Evolutionary conservation across 2,329 filamentous ascomycete genomes (phyloP), one percentile per base, ranked within the genome.

Genomic region (Pseudonectria foliicola): DNA sequence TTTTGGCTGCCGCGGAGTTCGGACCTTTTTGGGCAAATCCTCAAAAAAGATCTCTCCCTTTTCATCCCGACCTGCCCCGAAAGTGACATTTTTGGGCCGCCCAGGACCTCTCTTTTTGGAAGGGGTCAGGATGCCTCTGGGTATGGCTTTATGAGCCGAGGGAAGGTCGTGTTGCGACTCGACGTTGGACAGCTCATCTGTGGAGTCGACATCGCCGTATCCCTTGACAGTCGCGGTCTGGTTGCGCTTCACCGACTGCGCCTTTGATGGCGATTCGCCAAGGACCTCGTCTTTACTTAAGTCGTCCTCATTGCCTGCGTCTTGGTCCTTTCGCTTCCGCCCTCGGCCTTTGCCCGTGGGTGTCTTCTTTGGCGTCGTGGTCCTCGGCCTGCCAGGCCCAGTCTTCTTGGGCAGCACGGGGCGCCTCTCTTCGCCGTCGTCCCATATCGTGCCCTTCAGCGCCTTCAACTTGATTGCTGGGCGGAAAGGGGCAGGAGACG

Each of bases 91-190:
- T 54, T 80, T 80, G 11, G 57, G 64, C 13, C 54, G 52, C 13
- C 54, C 55, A 15, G 33, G 60, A 44, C 48, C 63, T 56, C 49
- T 58, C 39, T 63, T 67, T 53, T 70, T 74, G 13, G 61, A 63
- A 4, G 77, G 75, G 3, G 72, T 71, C 27, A 79, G 51, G 36
- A 80, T 80, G 7, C 75, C 65, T 49, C 71, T 77, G 8, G 71
- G 63, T n/a, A 54, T 43, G 13, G 50, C 31, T 10, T 43, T 45
- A n/a, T 38, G 39, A 16, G 40, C 41, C 4, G 49, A 48, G 4
- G 41, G 33, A 11, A 38, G 38, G 27, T 27, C 37, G 33, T 29
- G 34, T 31, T n/a, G 18, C 13, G 16, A 15, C 26, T 50, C 36
- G n/a, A 29, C 25, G 12, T 10, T 24, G 3, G 41, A 15, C 7